Percentiles rank a stretch among this genome's conserved stretches.
Conservation (phyloP, 139 green algal species). For the Coccomyxa sp. region DNA sequence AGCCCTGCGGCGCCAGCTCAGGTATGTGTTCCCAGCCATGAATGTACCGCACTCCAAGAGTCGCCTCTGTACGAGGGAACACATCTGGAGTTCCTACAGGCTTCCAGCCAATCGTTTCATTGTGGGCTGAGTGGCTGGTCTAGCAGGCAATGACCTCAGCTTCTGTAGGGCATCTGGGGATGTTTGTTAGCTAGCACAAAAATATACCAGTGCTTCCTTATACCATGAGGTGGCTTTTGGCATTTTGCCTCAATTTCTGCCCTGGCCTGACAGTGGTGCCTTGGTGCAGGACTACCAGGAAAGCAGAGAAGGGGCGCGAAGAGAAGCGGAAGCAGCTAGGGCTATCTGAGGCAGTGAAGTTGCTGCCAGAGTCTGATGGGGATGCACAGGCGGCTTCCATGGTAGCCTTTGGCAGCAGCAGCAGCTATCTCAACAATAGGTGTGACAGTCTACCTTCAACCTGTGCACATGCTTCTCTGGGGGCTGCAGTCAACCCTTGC, state of each 20-base stretch:
- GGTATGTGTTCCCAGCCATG: slow-evolving; percentile 9
- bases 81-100: background rate
- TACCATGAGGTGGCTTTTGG: background rate
- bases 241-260: background rate
- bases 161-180: too few species aligned
- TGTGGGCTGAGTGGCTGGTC: background rate
- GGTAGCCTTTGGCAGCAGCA: slow-evolving; percentile 24
- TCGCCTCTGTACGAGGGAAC: background rate
- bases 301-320: slow-evolving; percentile 33
- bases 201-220: background rate
- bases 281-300: slow-evolving; percentile 21
- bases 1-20: slow-evolving; percentile 25
- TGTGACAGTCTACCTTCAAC: background rate
- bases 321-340: slow-evolving; percentile 42
- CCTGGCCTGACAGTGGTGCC: too few species aligned
- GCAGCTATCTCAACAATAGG: slow-evolving; percentile 19
- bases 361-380: slow-evolving; percentile 46
- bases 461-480: too few species aligned
- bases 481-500: too few species aligned
- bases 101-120: background rate
- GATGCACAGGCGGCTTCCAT: slow-evolving; percentile 45
- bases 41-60: background rate
- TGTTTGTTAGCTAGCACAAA: too few species aligned
- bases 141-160: too few species aligned
- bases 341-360: slow-evolving; percentile 48